Percentiles rank a stretch among this genome's conserved stretches.
These are phyloP conservation scores for Candida insectorum DNA, from an alignment of 805 yeast species.

Conservation along the genomic window DNA sequence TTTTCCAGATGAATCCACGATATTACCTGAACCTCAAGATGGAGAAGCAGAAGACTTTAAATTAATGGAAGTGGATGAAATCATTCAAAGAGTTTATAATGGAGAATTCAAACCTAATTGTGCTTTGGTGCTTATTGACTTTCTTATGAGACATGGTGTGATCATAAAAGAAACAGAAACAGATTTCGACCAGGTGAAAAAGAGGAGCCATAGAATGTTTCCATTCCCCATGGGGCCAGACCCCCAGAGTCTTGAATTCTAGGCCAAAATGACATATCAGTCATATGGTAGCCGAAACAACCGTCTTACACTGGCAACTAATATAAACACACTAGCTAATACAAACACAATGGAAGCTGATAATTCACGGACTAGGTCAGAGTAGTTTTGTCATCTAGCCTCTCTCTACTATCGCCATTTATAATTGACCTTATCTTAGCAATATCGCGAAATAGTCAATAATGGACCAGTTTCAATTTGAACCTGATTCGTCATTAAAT, in stretches of 20 bases:
- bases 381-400: too few relatives aligned
- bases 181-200: conserved; percentile 56
- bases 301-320: too few relatives aligned
- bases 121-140: conserved; percentile 75
- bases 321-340: too few relatives aligned
- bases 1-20: conserved; percentile 41
- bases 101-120: conserved; percentile 89
- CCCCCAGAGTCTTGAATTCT: too few relatives aligned
- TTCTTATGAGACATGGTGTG: conserved; percentile 80
- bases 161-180: conserved; percentile 66
- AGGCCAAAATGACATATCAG: conserved; percentile 8
- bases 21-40: conserved; percentile 44
- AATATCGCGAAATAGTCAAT: too few relatives aligned
- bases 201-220: conserved; percentile 61
- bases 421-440: too few relatives aligned
- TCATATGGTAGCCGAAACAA: neutral
- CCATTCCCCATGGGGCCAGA: conserved; percentile 74
- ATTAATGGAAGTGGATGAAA: conserved; percentile 59
- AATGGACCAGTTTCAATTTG: too few relatives aligned
- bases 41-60: conserved; percentile 70
- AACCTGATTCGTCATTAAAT: too few relatives aligned
- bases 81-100: conserved; percentile 43
- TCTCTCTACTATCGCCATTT: too few relatives aligned
- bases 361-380: too few relatives aligned
- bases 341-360: too few relatives aligned